Base-by-base conservation (phyloP, 257 asterid genomes). In the Nicotiana knightiana region DNA sequence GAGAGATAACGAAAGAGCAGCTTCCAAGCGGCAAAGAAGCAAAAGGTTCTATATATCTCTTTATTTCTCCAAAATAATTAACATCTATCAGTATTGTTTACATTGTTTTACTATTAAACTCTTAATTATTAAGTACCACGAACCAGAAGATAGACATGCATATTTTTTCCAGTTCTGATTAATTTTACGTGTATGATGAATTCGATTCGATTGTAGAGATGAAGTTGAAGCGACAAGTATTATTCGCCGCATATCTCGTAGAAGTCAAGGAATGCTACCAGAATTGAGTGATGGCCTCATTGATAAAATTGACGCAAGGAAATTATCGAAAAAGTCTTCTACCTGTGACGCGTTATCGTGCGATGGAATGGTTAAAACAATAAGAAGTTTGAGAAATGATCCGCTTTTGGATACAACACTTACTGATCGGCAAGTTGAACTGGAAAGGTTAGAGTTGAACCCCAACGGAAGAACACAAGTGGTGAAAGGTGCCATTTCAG, bases 181-280 rank as follows among this genome's bases (percentile, higher is more conserved):
- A 37, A 37, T 37, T 7, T 39, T 39, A 39, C 8, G 46, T 39
- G 46, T 39, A 39, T 39, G 46, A 10, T 9, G 13, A 54, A 26
- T 71, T 83, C 57, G 66, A 26, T 71, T 83, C 57, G 66, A 77
- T 79, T 65, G 82, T 90, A 95, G 98, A 84, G 85, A 81, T 84
- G 82, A 86, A 83, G 84, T 75, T 68, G 92, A 91, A 83, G 84
- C 92, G 81, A 59, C 80, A 53, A 95, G 94, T 4, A 80, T 87
- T 73, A 94, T 93, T 53, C 86, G 91, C 70, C 96, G 98, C 43
- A 90, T 93, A 78, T 95, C 99, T 77, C 89, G 91, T 10, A 91
- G 98, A 87, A 82, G 91, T 46, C 95, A 88, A 79, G 99, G 98
- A 39, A 93, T 85, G 87, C 88, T 90, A 30, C 97, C 98, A 24